These are phyloP conservation scores for Ceratopteris richardii DNA, from an alignment of 75 land plant genomes.

Conservation along the genomic window DNA sequence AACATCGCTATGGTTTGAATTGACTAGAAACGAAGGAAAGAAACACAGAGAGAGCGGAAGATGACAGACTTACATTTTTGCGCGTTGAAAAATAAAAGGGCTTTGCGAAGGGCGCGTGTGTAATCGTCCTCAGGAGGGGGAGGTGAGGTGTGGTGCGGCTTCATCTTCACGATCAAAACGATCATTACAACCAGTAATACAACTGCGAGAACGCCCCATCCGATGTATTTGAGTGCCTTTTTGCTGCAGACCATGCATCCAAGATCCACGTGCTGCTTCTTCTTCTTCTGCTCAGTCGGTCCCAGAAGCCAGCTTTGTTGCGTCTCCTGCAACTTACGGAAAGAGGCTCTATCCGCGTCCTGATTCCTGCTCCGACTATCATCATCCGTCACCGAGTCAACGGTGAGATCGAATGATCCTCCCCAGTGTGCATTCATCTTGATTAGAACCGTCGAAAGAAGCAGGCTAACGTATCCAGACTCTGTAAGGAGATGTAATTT, in stretches of 20 bases:
- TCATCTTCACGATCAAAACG: slow-evolving; percentile 65
- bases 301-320: slow-evolving; percentile 99
- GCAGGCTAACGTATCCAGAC: too few species aligned
- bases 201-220: slow-evolving; percentile 38
- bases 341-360: slow-evolving; percentile 52
- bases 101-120: slow-evolving; percentile 83
- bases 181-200: slow-evolving; percentile 61
- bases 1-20: too few species aligned
- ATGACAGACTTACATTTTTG: slow-evolving; percentile 84
- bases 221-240: slow-evolving; percentile 62
- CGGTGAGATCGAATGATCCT: slow-evolving; percentile 67
- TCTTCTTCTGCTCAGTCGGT: slow-evolving; percentile 68
- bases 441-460: too few species aligned
- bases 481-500: too few species aligned
- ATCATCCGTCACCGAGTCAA: slow-evolving; percentile 64
- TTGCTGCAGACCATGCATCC: slow-evolving; percentile 84
- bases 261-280: slow-evolving; percentile 75
- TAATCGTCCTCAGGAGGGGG: slow-evolving; percentile 77
- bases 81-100: slow-evolving; percentile 94
- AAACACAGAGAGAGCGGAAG: too few species aligned
- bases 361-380: slow-evolving; percentile 72
- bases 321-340: slow-evolving; percentile 81
- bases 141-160: slow-evolving; percentile 52
- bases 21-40: too few species aligned
- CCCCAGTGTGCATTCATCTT: slow-evolving; percentile 81